Base-by-base conservation (phyloP, 2,329 filamentous ascomycete genomes). In the Onygena corvina region DNA sequence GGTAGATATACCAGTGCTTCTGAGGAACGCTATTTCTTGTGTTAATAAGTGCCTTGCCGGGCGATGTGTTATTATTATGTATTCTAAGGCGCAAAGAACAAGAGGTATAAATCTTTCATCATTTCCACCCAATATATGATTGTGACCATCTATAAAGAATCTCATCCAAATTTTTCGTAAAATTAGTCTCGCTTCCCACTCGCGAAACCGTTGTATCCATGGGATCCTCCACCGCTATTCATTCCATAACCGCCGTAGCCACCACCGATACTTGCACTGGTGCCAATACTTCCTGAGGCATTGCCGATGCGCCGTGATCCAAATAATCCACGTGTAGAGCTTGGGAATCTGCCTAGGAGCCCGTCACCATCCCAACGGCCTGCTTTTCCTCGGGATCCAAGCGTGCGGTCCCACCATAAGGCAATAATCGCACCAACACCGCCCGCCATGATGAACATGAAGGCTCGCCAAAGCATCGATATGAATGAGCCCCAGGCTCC, bases 191-290 rank as follows among this genome's bases (percentile, higher is more conserved):
- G 67, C 56, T 71, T 71, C 21, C 67, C 68, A 27, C 52, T 60
- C n/a, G 58, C 50, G 53, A 66, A 66, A 3, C 65, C 66, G 29
- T 56, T 55, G 46, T 54, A 53, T 1, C 54, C 54, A 16, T 53
- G 45, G 16, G 54, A 59, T 46, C 48, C 54, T 50, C 63, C 60
- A 61, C 59, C 56, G n/a, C 59, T 60, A 49, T 63, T 59, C 55
- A 69, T 60, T 55, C 73, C 67, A 58, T 79, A 77, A 46, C 72
- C 73, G 36, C 76, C 76, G 64, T 80, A 77, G n/a, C n/a, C n/a
- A 48, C 73, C 69, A 67, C 71, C 77, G 54, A 74, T 58, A 25
- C 36, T 40, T 4, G 36, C 12, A 33, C 30, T 33, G 12, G 9
- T 33, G 4, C 77, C 58, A 29, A 53, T 51, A 14, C 49, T 48